Base-by-base conservation (phyloP, 1,284 basidiomycete species). In the Cryptococcus sp. region DNA sequence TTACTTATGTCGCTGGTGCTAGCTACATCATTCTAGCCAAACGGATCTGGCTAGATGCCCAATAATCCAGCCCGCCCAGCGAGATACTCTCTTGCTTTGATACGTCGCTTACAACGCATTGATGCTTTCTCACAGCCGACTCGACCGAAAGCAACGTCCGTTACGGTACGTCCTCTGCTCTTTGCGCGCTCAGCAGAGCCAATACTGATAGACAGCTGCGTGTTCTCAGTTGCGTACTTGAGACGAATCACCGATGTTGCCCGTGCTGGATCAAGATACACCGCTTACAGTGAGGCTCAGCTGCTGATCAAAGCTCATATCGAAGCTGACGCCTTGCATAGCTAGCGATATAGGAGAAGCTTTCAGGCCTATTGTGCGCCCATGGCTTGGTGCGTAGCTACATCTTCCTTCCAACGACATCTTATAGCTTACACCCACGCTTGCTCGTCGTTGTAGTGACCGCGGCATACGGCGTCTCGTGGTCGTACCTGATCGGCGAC, bases 301-400 rank as follows among this genome's bases (percentile, higher is more conserved):
- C 11, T 30, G 17, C 38, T 19, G 27, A n/a, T 45, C 13, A 38
- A 40, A 7, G 1, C 10, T n/a, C n/a, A 50, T 3, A 1, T 7
- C n/a, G 15, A 19, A 39, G 17, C 38, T 35, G 49, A 23, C 30
- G 39, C 40, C 42, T 50, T 39, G 10, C 79, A 88, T 84, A 91
- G 76, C 90, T 22, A 90, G 88, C 78, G 93, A 96, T 72, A 81
- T 96, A 38, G 93, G 93, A 57, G 93, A 96, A 79, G 90, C 92
- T 0, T 93, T 96, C 79, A 83, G 93, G 30, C 93, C 93, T 1
- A 85, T 95, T 41, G 89, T 94, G 3, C 85, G 85, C 17, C 90
- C 91, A 0, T 84, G 80, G 66, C 68, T 91, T 15, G 91, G 73
- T 75, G 54, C 61, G 73, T 22, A 6, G 5, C 22, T 22, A n/a